A percentile compares a stretch with the other conserved stretches of the same genome.
phyloP scores from a whole-genome alignment of 495 filamentous ascomycete species.

The Lasiosphaeriaceae sp. region DNA sequence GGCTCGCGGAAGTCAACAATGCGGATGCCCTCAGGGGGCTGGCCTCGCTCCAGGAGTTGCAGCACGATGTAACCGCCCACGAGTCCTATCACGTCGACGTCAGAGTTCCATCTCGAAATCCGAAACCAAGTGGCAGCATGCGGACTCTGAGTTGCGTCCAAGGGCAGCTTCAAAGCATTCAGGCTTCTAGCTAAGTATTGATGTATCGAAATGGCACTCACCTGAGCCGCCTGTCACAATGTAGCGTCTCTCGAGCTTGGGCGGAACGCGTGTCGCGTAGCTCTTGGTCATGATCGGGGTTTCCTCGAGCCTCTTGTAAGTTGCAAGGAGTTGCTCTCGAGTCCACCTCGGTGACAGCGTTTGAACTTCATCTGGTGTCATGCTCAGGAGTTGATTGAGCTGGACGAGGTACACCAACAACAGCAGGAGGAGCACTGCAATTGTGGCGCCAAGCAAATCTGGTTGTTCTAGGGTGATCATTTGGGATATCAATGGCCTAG shows the following conservation, averaged over 20 bases:
- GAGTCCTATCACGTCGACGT: slow-evolving; percentile 27
- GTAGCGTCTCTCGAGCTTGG: slow-evolving; percentile 52
- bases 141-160: too few species aligned
- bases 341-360: slow-evolving; percentile 49
- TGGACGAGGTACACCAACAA: slow-evolving; percentile 43
- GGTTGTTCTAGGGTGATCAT: not conserved
- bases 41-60: slow-evolving; percentile 41
- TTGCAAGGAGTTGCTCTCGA: slow-evolving; percentile 38
- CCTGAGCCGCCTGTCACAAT: slow-evolving; percentile 56
- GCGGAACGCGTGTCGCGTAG: slow-evolving; percentile 46
- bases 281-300: slow-evolving; percentile 37
- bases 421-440: slow-evolving; percentile 6
- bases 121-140: too few species aligned
- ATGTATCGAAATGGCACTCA: slow-evolving; percentile 28
- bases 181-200: too few species aligned
- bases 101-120: not conserved
- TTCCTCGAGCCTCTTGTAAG: slow-evolving; percentile 39
- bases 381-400: slow-evolving; percentile 45
- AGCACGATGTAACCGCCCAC: slow-evolving; percentile 43
- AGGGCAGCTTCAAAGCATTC: too few species aligned
- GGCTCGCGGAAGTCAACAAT: slow-evolving; percentile 38
- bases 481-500: not conserved
- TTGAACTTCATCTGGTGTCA: slow-evolving; percentile 43
- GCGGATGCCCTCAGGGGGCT: slow-evolving; percentile 35
- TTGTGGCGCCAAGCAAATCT: not conserved